Evolutionary conservation across 2,329 filamentous ascomycete genomes (phyloP), one percentile per base, ranked within the genome.

Genomic region (Hymenoscyphus infarciens): DNA sequence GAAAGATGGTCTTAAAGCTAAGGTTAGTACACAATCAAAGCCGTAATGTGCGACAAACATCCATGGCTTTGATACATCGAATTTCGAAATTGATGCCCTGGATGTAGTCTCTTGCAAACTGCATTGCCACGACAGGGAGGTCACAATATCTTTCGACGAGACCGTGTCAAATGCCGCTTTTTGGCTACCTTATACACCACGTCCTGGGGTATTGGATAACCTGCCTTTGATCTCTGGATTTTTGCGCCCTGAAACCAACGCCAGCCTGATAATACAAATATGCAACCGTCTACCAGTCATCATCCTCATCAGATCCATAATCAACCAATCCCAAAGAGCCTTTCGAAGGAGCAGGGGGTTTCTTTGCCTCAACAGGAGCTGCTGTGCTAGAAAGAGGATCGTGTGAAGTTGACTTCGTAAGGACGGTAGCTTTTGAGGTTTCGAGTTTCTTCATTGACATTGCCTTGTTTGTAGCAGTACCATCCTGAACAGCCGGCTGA

Each of bases 281-380:
- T 52, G 45, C 19, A 22, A 52, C 45, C 33, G 27, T 16, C 29
- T 55, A 68, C 55, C 64, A 67, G 71, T 72, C 74, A 25, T 82
- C 80, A 53, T 82, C 80, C 19, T 79, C 77, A 55, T 85, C 83
- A 1, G 83, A 87, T 5, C 80, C 83, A 66, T 87, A 87, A 62
- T 77, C 79, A 13, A 86, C 83, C 45, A 87, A 70, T 0, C 77
- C 78, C 55, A 79, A 59, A 13, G 19, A 25, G 7, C 73, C 62
- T 22, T 72, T 72, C 6, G 62, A 71, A 2, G 75, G 65, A 54
- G 61, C 49, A 42, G 64, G 57, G n/a, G 58, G 52, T 38, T 33
- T 67, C 54, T 64, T 63, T 7, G 57, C 58, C 56, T 60, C 52
- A 1, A 33, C 33, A n/a, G 63, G 27, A 35, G 15, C 63, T 13